phyloP scores from a whole-genome alignment of 139 green algal genomes.

The Helicosporidium sp. region DNA sequence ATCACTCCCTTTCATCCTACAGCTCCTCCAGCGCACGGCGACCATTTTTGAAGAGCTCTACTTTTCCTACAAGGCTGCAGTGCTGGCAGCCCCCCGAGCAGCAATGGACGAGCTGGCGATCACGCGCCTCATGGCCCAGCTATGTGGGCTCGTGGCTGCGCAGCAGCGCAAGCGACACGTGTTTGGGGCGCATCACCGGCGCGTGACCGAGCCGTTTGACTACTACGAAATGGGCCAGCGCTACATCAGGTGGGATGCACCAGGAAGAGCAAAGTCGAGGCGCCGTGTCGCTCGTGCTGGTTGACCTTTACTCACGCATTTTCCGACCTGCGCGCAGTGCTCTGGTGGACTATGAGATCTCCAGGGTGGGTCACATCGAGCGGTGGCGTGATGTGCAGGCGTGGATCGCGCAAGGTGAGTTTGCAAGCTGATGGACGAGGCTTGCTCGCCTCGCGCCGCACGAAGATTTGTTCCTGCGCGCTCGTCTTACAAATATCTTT shows the following conservation, averaged over 20 bases:
- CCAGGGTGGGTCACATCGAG: constrained; percentile 40
- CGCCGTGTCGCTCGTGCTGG: not conserved
- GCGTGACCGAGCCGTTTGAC: constrained; percentile 67
- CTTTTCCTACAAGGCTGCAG: too few relatives aligned
- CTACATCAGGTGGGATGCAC: constrained; percentile 33
- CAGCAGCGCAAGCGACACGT: constrained; percentile 42
- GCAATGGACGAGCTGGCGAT: too few relatives aligned
- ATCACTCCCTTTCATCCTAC: too few relatives aligned
- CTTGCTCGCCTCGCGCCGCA: too few relatives aligned
- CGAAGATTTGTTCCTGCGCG: too few relatives aligned
- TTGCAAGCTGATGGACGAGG: not conserved
- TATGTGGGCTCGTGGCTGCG: constrained; percentile 7
- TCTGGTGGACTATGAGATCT: constrained; percentile 79
- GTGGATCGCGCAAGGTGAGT: constrained; percentile 32
- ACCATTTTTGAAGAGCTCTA: too few relatives aligned
- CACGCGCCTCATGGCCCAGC: constrained; percentile 5
- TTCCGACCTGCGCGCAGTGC: constrained; percentile 22
- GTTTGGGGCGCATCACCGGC: constrained; percentile 74
- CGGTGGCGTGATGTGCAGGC: constrained; percentile 21
- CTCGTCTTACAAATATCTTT: too few relatives aligned
- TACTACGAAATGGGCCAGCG: constrained; percentile 91
- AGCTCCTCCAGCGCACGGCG: too few relatives aligned
- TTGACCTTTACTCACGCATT: not conserved
- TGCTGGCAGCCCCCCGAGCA: too few relatives aligned
- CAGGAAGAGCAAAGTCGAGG: too few relatives aligned